phyloP scores from a whole-genome alignment of 805 yeast species.

The Priceomyces castillae region DNA sequence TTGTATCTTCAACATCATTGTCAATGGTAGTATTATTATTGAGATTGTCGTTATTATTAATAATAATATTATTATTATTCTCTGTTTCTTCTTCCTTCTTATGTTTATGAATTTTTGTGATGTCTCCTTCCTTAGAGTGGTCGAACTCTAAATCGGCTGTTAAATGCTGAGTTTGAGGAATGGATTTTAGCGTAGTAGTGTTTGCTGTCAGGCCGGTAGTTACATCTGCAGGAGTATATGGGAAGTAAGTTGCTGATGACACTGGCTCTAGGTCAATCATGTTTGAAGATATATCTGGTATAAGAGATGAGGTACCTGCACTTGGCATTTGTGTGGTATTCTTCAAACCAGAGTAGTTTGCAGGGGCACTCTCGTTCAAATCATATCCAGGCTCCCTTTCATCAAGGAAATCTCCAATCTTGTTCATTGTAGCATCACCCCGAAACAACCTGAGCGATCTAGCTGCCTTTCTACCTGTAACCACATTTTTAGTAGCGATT shows the following conservation, averaged over 20 bases:
- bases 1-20: not conserved
- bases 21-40: not conserved
- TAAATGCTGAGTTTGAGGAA: constrained; percentile 38
- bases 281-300: constrained; percentile 8
- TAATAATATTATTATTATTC: not conserved
- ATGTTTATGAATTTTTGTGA: constrained; percentile 19
- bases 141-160: constrained; percentile 52
- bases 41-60: not conserved
- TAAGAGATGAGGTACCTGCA: constrained; percentile 7
- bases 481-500: constrained; percentile 10
- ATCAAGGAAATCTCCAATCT: constrained; percentile 9
- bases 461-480: constrained; percentile 59
- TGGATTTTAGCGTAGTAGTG: not conserved
- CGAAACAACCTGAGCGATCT: constrained; percentile 54
- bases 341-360: not conserved
- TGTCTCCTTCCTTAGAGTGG: constrained; percentile 27
- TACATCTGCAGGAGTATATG: constrained; percentile 48
- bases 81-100: constrained; percentile 1
- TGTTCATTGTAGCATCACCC: constrained; percentile 16
- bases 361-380: constrained; percentile 13
- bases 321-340: constrained; percentile 2
- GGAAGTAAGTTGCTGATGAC: constrained; percentile 68
- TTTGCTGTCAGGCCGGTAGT: constrained; percentile 10
- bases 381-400: constrained; percentile 1
- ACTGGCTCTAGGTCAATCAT: constrained; percentile 50